phyloP scores from a whole-genome alignment of 176 grass and related monocot genomes.

The Carex scoparia region DNA sequence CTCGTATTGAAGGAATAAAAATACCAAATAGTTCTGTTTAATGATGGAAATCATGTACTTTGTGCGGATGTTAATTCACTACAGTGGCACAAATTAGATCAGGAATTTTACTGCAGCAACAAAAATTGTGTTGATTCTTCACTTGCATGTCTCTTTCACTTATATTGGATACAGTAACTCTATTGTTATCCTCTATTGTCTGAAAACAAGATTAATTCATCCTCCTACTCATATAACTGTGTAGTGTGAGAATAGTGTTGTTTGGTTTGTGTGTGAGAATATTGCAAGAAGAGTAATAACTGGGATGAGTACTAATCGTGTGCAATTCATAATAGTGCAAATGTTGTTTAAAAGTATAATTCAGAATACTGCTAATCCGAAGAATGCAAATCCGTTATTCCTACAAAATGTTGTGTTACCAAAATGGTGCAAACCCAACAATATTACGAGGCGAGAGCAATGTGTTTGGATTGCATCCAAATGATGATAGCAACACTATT shows the following conservation, averaged over 20 bases:
- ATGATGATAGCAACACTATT: background rate
- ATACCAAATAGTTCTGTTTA: background rate
- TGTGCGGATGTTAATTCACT: background rate
- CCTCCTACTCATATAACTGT: background rate
- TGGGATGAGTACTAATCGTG: background rate
- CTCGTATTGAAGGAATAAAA: background rate
- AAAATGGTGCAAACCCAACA: background rate
- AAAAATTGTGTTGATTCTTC: background rate
- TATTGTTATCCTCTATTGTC: background rate
- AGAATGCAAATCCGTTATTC: background rate
- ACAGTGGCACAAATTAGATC: background rate
- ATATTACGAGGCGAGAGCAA: background rate
- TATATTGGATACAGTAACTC: background rate
- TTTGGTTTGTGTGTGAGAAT: background rate
- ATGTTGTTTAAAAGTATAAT: background rate
- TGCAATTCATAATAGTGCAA: background rate
- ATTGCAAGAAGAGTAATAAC: background rate
- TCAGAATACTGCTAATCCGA: background rate
- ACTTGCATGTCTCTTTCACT: background rate
- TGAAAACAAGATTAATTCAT: background rate
- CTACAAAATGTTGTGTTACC: background rate
- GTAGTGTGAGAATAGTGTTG: background rate
- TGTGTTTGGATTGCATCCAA: background rate
- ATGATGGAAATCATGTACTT: background rate
- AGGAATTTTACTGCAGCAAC: background rate